These are phyloP conservation scores for Pythium aquatile DNA, from an alignment of 352 stramenopile species.

Conservation along the genomic window DNA sequence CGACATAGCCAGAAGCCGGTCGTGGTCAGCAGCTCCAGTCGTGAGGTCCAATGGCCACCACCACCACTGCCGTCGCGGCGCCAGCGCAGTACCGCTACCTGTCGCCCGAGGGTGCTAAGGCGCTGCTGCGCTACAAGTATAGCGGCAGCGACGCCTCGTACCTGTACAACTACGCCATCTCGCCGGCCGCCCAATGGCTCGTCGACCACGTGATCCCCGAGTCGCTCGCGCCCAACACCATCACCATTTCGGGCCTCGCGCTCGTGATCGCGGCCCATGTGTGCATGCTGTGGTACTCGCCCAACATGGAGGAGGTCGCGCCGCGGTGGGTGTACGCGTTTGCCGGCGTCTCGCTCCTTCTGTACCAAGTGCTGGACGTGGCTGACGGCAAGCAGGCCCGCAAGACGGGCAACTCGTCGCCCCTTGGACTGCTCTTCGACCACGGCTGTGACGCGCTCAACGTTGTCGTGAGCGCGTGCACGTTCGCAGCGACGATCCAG, in stretches of 20 bases:
- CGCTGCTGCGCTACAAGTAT: conserved; percentile 81
- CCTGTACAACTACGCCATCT: conserved; percentile 84
- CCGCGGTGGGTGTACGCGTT: conserved; percentile 73
- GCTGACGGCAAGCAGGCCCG: conserved; percentile 85
- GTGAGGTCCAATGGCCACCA: not conserved
- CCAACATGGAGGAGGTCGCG: conserved; percentile 82
- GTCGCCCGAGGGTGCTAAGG: conserved; percentile 62
- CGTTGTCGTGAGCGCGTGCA: conserved; percentile 79
- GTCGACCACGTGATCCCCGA: conserved; percentile 74
- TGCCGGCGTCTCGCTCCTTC: conserved; percentile 58
- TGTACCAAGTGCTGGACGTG: conserved; percentile 86
- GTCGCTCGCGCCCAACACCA: conserved; percentile 74
- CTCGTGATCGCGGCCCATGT: conserved; percentile 71
- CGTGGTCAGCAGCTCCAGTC: conserved; percentile 1
- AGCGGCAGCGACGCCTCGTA: conserved; percentile 80
- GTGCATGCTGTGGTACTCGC: conserved; percentile 80
- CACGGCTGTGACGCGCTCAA: conserved; percentile 86
- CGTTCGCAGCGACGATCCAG: conserved; percentile 84
- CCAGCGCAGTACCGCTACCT: conserved; percentile 56
- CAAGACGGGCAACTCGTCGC: conserved; percentile 85
- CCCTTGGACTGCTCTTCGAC: conserved; percentile 82
- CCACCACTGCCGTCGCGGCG: conserved; percentile 5
- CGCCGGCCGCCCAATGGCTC: conserved; percentile 67
- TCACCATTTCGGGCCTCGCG: conserved; percentile 74
- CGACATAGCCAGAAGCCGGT: conserved; percentile 9